These are phyloP conservation scores for Wickerhamia fluorescens DNA, from an alignment of 805 yeast species.

Conservation along the genomic window DNA sequence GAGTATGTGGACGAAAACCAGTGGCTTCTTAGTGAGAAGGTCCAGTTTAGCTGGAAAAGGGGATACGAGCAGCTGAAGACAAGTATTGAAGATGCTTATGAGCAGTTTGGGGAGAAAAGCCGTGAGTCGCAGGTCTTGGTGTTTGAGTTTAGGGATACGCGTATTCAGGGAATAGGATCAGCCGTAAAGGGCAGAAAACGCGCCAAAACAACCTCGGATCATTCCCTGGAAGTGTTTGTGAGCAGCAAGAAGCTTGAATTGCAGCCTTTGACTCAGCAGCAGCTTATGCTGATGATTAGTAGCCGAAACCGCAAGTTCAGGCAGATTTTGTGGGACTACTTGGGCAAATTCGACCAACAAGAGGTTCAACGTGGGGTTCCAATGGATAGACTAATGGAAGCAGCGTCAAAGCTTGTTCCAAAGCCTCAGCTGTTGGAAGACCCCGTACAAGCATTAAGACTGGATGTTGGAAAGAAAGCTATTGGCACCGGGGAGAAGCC, in stretches of 20 bases:
- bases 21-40: conserved; percentile 38
- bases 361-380: conserved; percentile 29
- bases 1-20: conserved; percentile 79
- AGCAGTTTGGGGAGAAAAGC: conserved; percentile 37
- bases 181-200: conserved; percentile 19
- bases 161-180: conserved; percentile 41
- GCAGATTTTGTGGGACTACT: conserved; percentile 9
- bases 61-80: conserved; percentile 29
- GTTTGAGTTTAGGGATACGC: conserved; percentile 72
- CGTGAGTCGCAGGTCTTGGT: conserved; percentile 48
- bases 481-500: conserved; percentile 20
- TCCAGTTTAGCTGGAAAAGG: conserved; percentile 26
- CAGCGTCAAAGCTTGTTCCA: conserved; percentile 40
- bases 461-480: neutral
- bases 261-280: conserved; percentile 47
- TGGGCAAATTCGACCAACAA: conserved; percentile 17
- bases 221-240: conserved; percentile 18
- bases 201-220: conserved; percentile 4
- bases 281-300: conserved; percentile 53
- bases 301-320: conserved; percentile 50
- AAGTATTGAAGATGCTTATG: conserved; percentile 44
- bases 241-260: conserved; percentile 37
- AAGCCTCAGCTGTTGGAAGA: conserved; percentile 43
- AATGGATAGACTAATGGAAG: conserved; percentile 27
- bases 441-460: conserved; percentile 41